A percentile compares a stretch with the other conserved stretches of the same genome.
These are phyloP conservation scores for Polygonum aviculare DNA, from an alignment of 148 eudicot genomes.

Conservation along the genomic window DNA sequence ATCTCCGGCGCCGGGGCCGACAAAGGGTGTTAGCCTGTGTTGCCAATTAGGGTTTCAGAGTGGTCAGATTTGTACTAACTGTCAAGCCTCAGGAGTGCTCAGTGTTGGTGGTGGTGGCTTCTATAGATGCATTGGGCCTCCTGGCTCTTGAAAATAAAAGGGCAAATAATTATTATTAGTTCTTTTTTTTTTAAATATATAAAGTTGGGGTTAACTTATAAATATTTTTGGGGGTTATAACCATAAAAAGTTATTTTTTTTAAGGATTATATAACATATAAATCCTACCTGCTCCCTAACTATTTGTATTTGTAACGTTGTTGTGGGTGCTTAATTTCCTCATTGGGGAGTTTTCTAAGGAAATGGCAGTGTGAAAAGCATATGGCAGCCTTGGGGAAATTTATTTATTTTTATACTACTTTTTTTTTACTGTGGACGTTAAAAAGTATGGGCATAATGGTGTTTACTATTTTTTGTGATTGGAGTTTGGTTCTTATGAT, in stretches of 20 bases:
- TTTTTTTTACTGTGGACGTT: background rate
- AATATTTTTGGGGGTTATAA: background rate
- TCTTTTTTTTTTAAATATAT: background rate
- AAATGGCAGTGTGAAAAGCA: no score
- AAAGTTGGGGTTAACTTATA: background rate
- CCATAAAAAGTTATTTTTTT: background rate
- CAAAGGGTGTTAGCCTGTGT: slow-evolving; percentile 26
- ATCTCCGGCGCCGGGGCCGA: no score
- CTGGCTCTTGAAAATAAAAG: slow-evolving; percentile 12
- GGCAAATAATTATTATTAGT: background rate
- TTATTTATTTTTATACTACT: no score
- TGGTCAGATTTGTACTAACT: background rate
- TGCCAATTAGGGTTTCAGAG: slow-evolving; percentile 32
- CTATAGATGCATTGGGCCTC: slow-evolving; percentile 1
- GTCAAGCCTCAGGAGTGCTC: background rate
- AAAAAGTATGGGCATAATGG: background rate
- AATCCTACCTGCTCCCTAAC: background rate
- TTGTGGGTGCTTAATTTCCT: background rate
- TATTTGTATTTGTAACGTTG: background rate
- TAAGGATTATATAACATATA: background rate
- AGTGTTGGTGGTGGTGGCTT: background rate
- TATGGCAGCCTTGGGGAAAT: no score
- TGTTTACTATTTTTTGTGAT: background rate
- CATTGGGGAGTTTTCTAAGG: background rate
- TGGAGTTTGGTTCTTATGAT: background rate